Base-by-base conservation (phyloP, 257 asterid genomes). In the Ophiorrhiza pumila region DNA sequence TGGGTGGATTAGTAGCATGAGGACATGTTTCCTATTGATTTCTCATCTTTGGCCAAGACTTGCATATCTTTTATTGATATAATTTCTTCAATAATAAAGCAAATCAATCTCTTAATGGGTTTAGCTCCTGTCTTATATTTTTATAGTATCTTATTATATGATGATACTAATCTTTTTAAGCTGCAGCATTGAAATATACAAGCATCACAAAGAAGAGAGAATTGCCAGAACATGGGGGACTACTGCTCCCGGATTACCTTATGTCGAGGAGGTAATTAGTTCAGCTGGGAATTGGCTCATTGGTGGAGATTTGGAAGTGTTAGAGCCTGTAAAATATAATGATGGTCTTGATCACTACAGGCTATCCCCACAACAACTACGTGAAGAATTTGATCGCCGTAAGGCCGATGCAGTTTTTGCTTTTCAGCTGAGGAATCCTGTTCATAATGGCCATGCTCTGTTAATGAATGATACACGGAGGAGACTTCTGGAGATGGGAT, bases 151-250 rank as follows among this genome's bases (percentile, higher is more conserved):
- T 25, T n/a, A 41, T 62, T 34, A 6, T 14, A 4, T 50, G 32
- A 37, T 74, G 32, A 41, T 53, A 10, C 46, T 22, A 46, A 39
- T 29, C 50, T 63, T 37, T 74, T 67, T 20, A 1, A 49, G 41
- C 53, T 66, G 62, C 87, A 91, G 97, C 83, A 79, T 87, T 75
- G 96, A 91, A 74, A 83, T 91, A 71, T 91, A 80, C 83, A 91
- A 89, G 85, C 95, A 91, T 58, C 84, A 89, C 81, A 91, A 89
- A 83, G 97, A 91, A 81, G 97, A 91, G 76, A 85, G 96, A 76
- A 89, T 89, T 69, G 96, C 96, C 17, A 84, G 97, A 80, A 91
- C 96, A 20, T 91, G 97, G 97, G 97, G 97, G 32, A 85, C 85
- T 65, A 91, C 89, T 29, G 89, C 96, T 71, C 91, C 91, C 1